phyloP scores from a whole-genome alignment of 352 stramenopile genomes.

The Nothophytophthora sp. region DNA sequence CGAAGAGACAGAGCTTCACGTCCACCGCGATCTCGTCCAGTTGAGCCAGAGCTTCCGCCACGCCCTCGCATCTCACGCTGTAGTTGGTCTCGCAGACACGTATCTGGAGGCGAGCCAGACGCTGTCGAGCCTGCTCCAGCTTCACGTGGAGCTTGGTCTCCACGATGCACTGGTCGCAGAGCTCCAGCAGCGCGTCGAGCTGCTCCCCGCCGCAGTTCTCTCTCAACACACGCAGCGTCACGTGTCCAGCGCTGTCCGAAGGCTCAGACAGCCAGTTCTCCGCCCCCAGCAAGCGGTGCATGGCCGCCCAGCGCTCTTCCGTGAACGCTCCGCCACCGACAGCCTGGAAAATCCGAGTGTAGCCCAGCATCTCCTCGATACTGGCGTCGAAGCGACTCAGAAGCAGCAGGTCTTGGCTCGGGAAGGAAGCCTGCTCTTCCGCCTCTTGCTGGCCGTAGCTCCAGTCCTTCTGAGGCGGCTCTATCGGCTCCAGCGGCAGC shows the following conservation, averaged over 20 bases:
- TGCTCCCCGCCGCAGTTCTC: slow-evolving; percentile 14
- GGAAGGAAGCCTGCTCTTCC: slow-evolving; percentile 6
- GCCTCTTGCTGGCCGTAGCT: slow-evolving; percentile 1
- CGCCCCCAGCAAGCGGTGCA: slow-evolving; percentile 20
- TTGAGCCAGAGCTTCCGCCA: slow-evolving; percentile 27
- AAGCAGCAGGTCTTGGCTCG: slow-evolving; percentile 37
- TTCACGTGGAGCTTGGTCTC: slow-evolving; percentile 45
- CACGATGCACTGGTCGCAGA: slow-evolving; percentile 59
- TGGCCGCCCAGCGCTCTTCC: slow-evolving; percentile 36
- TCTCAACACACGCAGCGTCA: slow-evolving; percentile 29
- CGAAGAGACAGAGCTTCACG: slow-evolving; percentile 39
- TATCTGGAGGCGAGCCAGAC: slow-evolving; percentile 31
- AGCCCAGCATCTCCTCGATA: slow-evolving; percentile 44
- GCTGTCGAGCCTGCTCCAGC: slow-evolving; percentile 33
- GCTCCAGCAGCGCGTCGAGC: slow-evolving; percentile 16
- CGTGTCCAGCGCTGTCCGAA: neutral
- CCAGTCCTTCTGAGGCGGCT: neutral
- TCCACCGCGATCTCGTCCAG: slow-evolving; percentile 38
- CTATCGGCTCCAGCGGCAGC: slow-evolving; percentile 6
- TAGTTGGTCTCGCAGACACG: slow-evolving; percentile 42
- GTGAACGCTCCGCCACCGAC: slow-evolving; percentile 41
- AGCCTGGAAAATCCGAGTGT: slow-evolving; percentile 54
- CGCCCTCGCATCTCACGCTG: slow-evolving; percentile 32
- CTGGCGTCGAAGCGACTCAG: slow-evolving; percentile 32
- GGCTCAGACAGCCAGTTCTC: too few relatives aligned